These are phyloP conservation scores for Solanum megistacrolobum DNA, from an alignment of 257 asterid species.

Conservation along the genomic window DNA sequence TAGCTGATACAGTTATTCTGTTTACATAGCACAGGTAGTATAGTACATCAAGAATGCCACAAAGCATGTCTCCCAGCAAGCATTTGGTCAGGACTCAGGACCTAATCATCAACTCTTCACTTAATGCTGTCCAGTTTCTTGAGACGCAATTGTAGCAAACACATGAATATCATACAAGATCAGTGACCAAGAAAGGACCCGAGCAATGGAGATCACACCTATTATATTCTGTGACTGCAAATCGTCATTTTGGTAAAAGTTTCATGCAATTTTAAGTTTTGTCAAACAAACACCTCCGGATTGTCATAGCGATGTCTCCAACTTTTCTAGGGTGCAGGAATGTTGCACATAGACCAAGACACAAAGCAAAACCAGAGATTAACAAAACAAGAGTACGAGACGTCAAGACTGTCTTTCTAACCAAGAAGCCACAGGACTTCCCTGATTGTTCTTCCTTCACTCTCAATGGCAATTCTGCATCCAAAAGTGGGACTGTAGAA, in stretches of 20 bases:
- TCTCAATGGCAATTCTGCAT: slow-evolving; percentile 34
- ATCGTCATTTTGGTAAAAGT: neutral
- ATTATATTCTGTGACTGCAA: neutral
- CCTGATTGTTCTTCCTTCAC: slow-evolving; percentile 25
- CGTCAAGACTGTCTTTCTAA: slow-evolving; percentile 16
- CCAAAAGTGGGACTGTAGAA: slow-evolving; percentile 47
- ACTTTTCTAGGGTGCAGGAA: slow-evolving; percentile 57
- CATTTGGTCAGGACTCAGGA: neutral
- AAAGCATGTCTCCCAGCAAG: neutral
- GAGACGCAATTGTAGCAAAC: neutral
- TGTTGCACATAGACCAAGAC: slow-evolving; percentile 63
- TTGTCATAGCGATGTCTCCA: slow-evolving; percentile 40
- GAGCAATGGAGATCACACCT: neutral
- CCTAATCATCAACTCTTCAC: neutral
- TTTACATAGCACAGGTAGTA: neutral
- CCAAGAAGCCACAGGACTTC: slow-evolving; percentile 23
- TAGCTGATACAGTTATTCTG: neutral
- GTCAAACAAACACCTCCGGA: slow-evolving; percentile 52
- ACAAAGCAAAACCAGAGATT: slow-evolving; percentile 37
- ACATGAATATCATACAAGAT: neutral
- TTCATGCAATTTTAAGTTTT: slow-evolving; percentile 6
- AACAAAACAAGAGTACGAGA: slow-evolving; percentile 39
- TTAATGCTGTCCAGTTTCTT: neutral
- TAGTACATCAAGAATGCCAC: neutral
- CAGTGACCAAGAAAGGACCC: neutral